Percentiles rank a stretch among this genome's conserved stretches.
phyloP scores from a whole-genome alignment of 192 early-diverging fungal genomes.

The Fimicolochytrium jonesii region DNA sequence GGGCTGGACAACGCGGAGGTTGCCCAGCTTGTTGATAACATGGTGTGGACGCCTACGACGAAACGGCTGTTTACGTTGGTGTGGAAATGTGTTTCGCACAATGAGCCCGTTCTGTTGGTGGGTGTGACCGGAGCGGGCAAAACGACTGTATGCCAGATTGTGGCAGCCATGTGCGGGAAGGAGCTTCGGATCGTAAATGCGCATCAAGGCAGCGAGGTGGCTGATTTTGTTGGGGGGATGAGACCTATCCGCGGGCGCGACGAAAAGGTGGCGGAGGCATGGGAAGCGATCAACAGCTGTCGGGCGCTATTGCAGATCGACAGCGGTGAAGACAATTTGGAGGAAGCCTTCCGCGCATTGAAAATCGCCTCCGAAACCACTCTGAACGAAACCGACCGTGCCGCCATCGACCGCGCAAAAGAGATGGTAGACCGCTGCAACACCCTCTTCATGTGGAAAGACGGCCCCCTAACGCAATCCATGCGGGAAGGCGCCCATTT shows the following conservation, averaged over 20 bases:
- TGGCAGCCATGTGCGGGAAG: constrained; percentile 60
- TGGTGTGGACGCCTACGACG: constrained; percentile 97
- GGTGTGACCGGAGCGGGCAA: constrained; percentile 99
- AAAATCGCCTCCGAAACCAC: background rate
- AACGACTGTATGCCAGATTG: constrained; percentile 94
- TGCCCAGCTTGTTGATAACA: constrained; percentile 19
- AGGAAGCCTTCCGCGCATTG: background rate
- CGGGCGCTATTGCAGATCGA: constrained; percentile 3
- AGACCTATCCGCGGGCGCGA: constrained; percentile 80
- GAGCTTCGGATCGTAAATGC: constrained; percentile 89
- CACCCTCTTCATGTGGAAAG: constrained; percentile 91
- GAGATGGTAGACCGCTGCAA: constrained; percentile 12
- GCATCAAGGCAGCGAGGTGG: constrained; percentile 93
- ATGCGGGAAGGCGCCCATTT: constrained; percentile 84
- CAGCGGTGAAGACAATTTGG: background rate
- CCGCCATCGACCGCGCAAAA: too few species aligned
- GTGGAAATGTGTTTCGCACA: constrained; percentile 67
- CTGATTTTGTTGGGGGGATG: constrained; percentile 91
- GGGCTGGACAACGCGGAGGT: background rate
- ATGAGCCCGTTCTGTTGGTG: constrained; percentile 90
- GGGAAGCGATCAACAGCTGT: constrained; percentile 36
- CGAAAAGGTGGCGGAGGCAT: constrained; percentile 46
- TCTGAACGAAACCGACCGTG: too few species aligned
- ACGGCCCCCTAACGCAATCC: constrained; percentile 89
- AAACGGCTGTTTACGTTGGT: constrained; percentile 83